Evolutionary conservation across 306 rosid genomes (phyloP).

Genomic region (Lathyrus oleraceus): DNA sequence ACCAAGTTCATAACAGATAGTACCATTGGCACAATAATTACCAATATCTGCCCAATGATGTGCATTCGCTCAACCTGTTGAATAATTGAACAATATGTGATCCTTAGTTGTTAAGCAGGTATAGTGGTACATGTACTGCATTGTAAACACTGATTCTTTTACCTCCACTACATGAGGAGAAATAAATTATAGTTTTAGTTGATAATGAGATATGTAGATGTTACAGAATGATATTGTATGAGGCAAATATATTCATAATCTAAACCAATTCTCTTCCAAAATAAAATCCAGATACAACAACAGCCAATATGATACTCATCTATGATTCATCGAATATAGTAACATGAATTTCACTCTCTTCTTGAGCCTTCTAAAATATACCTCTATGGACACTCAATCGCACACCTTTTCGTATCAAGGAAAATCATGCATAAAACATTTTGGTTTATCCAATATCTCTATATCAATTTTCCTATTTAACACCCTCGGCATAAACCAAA

Average conservation of each 20-base stretch:
- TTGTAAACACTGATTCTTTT: conserved; percentile 1
- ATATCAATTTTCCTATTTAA: not conserved
- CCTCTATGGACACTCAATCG: not conserved
- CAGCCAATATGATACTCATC: not conserved
- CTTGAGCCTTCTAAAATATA: not conserved
- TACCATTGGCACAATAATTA: conserved; percentile 58
- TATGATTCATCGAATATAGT: not conserved
- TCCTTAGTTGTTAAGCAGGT: not conserved
- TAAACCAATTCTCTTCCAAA: not conserved
- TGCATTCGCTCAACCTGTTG: conserved; percentile 70
- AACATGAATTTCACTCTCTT: not conserved
- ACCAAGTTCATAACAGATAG: conserved; percentile 69
- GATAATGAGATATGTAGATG: conserved; percentile 1
- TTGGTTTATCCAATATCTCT: no score
- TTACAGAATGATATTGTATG: not conserved
- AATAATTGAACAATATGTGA: not conserved
- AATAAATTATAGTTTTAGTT: conserved; percentile 2
- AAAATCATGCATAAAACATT: no score
- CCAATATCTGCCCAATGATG: conserved; percentile 51
- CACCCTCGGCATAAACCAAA: no score
- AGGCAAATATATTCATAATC: not conserved
- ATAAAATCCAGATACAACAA: not conserved
- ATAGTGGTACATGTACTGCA: not conserved
- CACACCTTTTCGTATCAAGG: no score
- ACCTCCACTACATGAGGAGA: conserved; percentile 5